Conservation (phyloP, 2,329 filamentous ascomycete species). For the Amauroascus niger region DNA sequence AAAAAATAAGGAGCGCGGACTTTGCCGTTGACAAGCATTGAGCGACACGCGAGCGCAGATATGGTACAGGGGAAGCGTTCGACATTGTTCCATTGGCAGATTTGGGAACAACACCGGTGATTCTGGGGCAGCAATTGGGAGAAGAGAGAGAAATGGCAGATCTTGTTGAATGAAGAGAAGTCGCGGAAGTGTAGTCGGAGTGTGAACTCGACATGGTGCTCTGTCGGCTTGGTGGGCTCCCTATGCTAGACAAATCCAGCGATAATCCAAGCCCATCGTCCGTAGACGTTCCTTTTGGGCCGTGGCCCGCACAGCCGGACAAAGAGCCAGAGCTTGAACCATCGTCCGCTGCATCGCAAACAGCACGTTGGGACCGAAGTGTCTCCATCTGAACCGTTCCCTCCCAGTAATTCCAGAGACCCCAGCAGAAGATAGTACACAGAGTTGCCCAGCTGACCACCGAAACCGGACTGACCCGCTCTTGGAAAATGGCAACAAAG, state of each 20-base stretch:
- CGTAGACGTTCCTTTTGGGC: slow-evolving; percentile 24
- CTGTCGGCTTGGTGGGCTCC: slow-evolving; percentile 24
- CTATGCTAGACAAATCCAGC: slow-evolving; percentile 31
- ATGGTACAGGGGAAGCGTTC: slow-evolving; percentile 23
- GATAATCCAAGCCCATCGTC: slow-evolving; percentile 36
- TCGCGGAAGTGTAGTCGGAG: slow-evolving; percentile 46
- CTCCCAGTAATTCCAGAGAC: slow-evolving; percentile 86
- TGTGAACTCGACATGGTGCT: slow-evolving; percentile 32
- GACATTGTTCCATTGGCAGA: not conserved
- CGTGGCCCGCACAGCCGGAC: not conserved
- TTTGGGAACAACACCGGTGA: slow-evolving; percentile 21
- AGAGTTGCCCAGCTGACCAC: slow-evolving; percentile 77
- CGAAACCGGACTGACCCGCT: slow-evolving; percentile 78
- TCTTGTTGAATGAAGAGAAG: slow-evolving; percentile 45
- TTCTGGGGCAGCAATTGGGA: slow-evolving; percentile 26
- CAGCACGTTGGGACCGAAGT: slow-evolving; percentile 15
- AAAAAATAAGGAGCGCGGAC: slow-evolving; percentile 86
- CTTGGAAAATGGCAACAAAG: slow-evolving; percentile 81
- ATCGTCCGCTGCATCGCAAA: slow-evolving; percentile 23
- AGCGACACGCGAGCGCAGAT: slow-evolving; percentile 43
- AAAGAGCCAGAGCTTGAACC: slow-evolving; percentile 34
- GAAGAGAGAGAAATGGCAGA: slow-evolving; percentile 23
- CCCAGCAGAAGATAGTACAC: slow-evolving; percentile 77
- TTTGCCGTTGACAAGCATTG: slow-evolving; percentile 72
- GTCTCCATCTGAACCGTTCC: slow-evolving; percentile 54